phyloP scores from a whole-genome alignment of 2,329 filamentous ascomycete genomes.

The Thelonectria discophora region DNA sequence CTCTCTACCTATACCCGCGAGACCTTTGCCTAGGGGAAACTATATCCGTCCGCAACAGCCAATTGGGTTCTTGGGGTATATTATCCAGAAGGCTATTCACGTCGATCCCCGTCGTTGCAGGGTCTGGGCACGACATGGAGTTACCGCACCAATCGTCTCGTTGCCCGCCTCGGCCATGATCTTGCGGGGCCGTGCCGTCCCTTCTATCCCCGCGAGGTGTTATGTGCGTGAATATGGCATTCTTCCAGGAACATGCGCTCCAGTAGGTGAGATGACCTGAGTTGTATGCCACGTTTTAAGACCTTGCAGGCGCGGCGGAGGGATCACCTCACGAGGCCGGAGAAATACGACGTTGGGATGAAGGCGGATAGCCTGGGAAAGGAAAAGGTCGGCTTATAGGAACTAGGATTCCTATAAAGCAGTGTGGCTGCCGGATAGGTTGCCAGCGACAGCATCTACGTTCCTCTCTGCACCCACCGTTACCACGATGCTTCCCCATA shows the following conservation, averaged over 20 bases:
- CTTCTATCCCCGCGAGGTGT: neutral
- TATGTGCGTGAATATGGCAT: neutral
- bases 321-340: neutral
- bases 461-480: neutral
- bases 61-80: conserved; percentile 1
- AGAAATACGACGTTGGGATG: neutral
- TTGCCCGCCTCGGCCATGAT: conserved; percentile 7
- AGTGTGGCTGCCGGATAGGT: neutral
- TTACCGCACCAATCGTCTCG: conserved; percentile 20
- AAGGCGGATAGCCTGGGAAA: neutral
- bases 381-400: too few species aligned
- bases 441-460: neutral
- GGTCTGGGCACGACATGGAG: neutral
- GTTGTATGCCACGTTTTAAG: neutral
- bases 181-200: conserved; percentile 11
- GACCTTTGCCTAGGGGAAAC: conserved; percentile 12
- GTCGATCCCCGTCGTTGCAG: neutral
- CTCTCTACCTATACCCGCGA: neutral
- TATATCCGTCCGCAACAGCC: neutral
- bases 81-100: neutral
- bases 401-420: neutral
- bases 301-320: neutral
- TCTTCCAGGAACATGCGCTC: conserved; percentile 15
- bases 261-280: conserved; percentile 8
- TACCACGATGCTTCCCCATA: conserved; percentile 2